A percentile compares a stretch with the other conserved stretches of the same genome.
These are phyloP conservation scores for Chromosphaera perkinsii DNA, from an alignment of 208 protist species.

Conservation along the genomic window DNA sequence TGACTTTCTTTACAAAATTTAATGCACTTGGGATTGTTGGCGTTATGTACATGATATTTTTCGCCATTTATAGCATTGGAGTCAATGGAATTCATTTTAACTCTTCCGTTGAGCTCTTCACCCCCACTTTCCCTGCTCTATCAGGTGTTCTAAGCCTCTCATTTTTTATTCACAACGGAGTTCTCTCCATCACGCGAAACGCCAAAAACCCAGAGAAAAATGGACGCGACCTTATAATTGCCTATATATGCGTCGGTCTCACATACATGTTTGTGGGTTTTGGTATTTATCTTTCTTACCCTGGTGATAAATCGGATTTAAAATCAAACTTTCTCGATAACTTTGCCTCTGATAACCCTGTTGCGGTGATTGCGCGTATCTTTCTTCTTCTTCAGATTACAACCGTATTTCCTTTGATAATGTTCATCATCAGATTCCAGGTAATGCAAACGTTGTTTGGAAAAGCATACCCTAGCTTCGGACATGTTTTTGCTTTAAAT, in stretches of 20 bases:
- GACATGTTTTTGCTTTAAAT: no score
- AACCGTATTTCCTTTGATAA: constrained; percentile 10
- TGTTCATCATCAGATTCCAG: constrained; percentile 9
- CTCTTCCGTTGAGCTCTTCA: constrained; percentile 2
- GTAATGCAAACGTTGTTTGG: neutral
- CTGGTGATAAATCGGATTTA: neutral
- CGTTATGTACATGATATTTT: neutral
- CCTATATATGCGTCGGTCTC: neutral
- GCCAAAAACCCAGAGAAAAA: constrained; percentile 26
- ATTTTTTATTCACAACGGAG: constrained; percentile 27
- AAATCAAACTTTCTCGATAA: constrained; percentile 6
- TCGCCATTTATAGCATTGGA: neutral
- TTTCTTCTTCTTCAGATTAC: constrained; percentile 22
- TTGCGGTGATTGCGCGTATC: constrained; percentile 1
- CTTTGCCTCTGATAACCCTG: neutral
- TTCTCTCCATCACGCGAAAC: constrained; percentile 27
- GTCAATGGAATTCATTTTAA: neutral
- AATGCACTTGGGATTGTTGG: constrained; percentile 25
- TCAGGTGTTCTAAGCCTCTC: constrained; percentile 14
- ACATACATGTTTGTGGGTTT: constrained; percentile 12
- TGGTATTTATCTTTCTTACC: neutral
- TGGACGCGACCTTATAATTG: constrained; percentile 10
- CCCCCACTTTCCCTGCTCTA: constrained; percentile 1
- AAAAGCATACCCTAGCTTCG: neutral
- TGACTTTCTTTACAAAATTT: constrained; percentile 42